phyloP scores from a whole-genome alignment of 73 alveolate genomes.

The Tetrahymena thermophila region DNA sequence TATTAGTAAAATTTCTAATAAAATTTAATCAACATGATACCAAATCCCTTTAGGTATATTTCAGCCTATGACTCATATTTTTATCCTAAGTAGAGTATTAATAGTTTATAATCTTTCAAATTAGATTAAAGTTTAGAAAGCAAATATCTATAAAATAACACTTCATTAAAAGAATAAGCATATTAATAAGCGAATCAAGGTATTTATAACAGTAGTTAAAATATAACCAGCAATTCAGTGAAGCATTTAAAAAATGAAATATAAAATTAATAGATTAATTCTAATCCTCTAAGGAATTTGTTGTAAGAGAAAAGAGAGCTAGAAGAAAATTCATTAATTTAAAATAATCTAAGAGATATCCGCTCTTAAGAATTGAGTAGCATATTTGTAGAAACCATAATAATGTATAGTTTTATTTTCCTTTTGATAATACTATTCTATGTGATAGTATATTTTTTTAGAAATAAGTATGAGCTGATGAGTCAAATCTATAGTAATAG shows the following conservation, averaged over 20 bases:
- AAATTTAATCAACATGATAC: not conserved
- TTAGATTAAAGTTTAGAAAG: no score
- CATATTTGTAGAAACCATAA: not conserved
- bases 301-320: not conserved
- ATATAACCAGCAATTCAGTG: no score
- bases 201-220: no score
- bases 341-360: not conserved
- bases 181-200: no score
- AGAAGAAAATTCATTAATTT: not conserved
- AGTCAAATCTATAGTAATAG: not conserved
- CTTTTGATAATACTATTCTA: not conserved
- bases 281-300: no score
- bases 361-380: not conserved
- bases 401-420: not conserved
- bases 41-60: not conserved
- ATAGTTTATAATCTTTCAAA: no score
- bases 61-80: not conserved
- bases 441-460: not conserved
- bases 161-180: not conserved
- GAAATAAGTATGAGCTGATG: not conserved
- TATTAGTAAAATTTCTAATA: not conserved
- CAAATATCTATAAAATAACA: no score
- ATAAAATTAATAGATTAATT: no score
- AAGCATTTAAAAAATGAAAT: no score
- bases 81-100: not conserved